Evolutionary conservation across 371 early-diverging fungal species (phyloP).

Genomic region (Mortierella sp.): DNA sequence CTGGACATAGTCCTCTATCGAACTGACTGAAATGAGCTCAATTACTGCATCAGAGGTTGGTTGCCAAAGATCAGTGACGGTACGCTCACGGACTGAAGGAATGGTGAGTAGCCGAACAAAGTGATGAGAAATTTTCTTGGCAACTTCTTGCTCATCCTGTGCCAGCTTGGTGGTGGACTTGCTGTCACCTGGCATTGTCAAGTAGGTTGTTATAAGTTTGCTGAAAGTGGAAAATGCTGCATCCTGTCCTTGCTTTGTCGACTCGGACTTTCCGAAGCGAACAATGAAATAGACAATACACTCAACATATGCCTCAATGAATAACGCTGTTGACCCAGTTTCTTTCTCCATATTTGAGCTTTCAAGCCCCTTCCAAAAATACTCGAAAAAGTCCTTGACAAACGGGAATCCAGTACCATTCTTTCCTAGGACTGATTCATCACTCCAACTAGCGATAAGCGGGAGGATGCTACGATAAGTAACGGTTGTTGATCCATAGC

Average conservation of each 20-base stretch:
- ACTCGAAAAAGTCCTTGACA: constrained; percentile 70
- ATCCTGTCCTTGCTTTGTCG: constrained; percentile 48
- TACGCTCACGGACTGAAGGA: constrained; percentile 42
- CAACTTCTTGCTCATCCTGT: constrained; percentile 37
- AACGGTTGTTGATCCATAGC: constrained; percentile 71
- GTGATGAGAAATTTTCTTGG: constrained; percentile 37
- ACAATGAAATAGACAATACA: constrained; percentile 69
- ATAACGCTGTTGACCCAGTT: constrained; percentile 60
- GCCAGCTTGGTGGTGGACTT: constrained; percentile 27
- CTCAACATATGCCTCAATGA: constrained; percentile 74
- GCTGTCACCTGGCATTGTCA: constrained; percentile 16
- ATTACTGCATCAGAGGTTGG: constrained; percentile 32
- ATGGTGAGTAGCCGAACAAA: constrained; percentile 38
- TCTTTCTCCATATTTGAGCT: constrained; percentile 64
- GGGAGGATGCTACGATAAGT: constrained; percentile 82
- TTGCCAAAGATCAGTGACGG: constrained; percentile 33
- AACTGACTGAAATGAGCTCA: constrained; percentile 27
- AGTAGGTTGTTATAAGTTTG: constrained; percentile 23
- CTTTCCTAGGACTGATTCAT: constrained; percentile 45
- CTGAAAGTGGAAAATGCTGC: constrained; percentile 32
- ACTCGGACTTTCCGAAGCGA: constrained; percentile 57
- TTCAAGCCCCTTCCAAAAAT: constrained; percentile 77
- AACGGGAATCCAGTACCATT: constrained; percentile 60
- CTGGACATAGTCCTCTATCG: constrained; percentile 35
- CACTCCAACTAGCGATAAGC: constrained; percentile 59